Conservation (phyloP, 2,329 filamentous ascomycete species). For the Beauveria asiatica region DNA sequence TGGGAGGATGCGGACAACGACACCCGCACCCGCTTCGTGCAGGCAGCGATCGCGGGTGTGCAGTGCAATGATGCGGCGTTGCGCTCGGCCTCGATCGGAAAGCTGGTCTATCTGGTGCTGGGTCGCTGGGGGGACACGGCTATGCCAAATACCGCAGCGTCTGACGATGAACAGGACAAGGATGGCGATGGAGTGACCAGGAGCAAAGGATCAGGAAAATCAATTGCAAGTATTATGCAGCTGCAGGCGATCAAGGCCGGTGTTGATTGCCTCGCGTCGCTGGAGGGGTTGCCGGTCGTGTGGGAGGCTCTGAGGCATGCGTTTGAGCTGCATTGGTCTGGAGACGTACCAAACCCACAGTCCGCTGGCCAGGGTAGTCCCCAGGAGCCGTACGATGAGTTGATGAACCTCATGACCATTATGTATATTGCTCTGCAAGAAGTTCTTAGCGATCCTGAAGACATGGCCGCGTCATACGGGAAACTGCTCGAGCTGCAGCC, state of each 20-base stretch:
- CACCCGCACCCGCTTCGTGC: conserved; percentile 48
- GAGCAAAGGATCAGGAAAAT: conserved; percentile 22
- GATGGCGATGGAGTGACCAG: neutral
- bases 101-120: conserved; percentile 53
- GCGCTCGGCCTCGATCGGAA: conserved; percentile 46
- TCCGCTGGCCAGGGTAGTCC: conserved; percentile 23
- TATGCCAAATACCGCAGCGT: conserved; percentile 34
- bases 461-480: conserved; percentile 36
- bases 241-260: conserved; percentile 51
- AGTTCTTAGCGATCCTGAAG: conserved; percentile 42
- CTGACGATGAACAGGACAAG: conserved; percentile 16
- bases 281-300: conserved; percentile 41
- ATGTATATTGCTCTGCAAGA: conserved; percentile 54
- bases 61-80: conserved; percentile 38
- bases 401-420: conserved; percentile 55
- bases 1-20: conserved; percentile 61
- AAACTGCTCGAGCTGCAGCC: conserved; percentile 53
- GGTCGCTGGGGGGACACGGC: conserved; percentile 65
- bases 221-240: conserved; percentile 46
- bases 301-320: conserved; percentile 42
- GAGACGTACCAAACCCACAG: conserved; percentile 33
- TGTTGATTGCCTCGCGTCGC: conserved; percentile 41
- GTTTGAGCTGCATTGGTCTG: conserved; percentile 46
- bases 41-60: conserved; percentile 37
- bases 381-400: conserved; percentile 48